Evolutionary conservation across 441 rosid genomes (phyloP).

Genomic region (Iberis amara): DNA sequence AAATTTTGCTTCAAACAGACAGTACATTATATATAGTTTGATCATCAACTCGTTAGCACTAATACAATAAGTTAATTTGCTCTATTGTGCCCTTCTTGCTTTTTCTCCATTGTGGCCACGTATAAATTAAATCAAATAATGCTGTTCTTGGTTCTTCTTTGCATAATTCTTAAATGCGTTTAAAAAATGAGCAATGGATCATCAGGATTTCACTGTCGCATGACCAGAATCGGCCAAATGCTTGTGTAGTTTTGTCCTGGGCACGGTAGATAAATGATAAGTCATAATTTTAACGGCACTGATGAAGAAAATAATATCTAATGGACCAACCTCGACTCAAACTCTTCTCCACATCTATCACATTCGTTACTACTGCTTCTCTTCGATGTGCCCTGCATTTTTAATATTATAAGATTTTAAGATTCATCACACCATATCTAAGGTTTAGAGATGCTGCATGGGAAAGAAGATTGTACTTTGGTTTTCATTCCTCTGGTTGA

Average conservation of each 20-base stretch:
- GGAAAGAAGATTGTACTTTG: conserved; percentile 44
- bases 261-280: too few species aligned
- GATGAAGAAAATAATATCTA: conserved; percentile 9
- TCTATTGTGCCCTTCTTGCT: neutral
- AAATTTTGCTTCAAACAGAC: conserved; percentile 2
- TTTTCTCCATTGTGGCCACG: conserved; percentile 7
- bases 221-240: conserved; percentile 84
- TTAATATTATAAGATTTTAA: neutral
- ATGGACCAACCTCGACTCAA: conserved; percentile 61
- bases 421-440: conserved; percentile 3
- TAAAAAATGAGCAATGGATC: conserved; percentile 23
- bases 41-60: neutral
- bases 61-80: conserved; percentile 12
- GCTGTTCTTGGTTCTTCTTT: conserved; percentile 18
- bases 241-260: conserved; percentile 69
- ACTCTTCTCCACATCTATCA: conserved; percentile 80
- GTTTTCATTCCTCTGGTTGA: conserved; percentile 69
- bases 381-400: conserved; percentile 53
- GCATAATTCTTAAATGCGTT: conserved; percentile 17
- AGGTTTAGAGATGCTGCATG: conserved; percentile 11
- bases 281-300: conserved; percentile 10
- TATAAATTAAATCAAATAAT: conserved; percentile 27
- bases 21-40: conserved; percentile 6
- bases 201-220: conserved; percentile 49
- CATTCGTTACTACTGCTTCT: conserved; percentile 48